phyloP scores from a whole-genome alignment of 2,329 filamentous ascomycete genomes.

The Beauveria australis region DNA sequence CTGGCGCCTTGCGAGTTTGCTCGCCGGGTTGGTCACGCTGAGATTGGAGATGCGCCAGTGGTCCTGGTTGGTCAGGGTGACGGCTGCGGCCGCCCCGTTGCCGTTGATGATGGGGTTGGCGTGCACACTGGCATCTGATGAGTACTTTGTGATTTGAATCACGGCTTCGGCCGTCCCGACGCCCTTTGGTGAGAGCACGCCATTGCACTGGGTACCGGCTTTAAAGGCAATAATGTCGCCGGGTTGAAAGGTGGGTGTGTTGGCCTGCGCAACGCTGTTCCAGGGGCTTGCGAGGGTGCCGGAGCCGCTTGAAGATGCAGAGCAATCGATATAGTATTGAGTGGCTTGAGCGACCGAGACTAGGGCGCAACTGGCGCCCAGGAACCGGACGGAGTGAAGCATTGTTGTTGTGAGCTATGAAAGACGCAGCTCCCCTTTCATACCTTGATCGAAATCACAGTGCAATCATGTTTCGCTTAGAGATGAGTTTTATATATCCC shows the following conservation, averaged over 20 bases:
- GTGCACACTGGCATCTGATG: neutral
- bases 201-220: conserved; percentile 15
- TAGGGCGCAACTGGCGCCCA: neutral
- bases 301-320: conserved; percentile 5
- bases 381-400: neutral
- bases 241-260: conserved; percentile 13
- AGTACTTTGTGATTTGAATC: conserved; percentile 17
- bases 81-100: conserved; percentile 14
- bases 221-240: conserved; percentile 17
- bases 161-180: conserved; percentile 12
- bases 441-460: neutral
- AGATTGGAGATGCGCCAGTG: conserved; percentile 18
- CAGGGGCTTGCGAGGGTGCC: conserved; percentile 15
- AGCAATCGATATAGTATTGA: conserved; percentile 18
- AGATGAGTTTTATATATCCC: neutral
- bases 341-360: neutral
- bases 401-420: neutral
- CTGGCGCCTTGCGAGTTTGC: conserved; percentile 12
- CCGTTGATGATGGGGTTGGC: conserved; percentile 17
- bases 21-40: conserved; percentile 15
- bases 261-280: conserved; percentile 15
- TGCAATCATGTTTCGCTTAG: neutral
- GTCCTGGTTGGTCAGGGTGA: conserved; percentile 17
- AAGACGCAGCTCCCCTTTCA: neutral
- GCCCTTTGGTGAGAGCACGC: conserved; percentile 16